Percentiles rank a stretch among this genome's conserved stretches.
Evolutionary conservation across 805 yeast genomes (phyloP).

Genomic region (Wickerhamiella qilinensis): DNA sequence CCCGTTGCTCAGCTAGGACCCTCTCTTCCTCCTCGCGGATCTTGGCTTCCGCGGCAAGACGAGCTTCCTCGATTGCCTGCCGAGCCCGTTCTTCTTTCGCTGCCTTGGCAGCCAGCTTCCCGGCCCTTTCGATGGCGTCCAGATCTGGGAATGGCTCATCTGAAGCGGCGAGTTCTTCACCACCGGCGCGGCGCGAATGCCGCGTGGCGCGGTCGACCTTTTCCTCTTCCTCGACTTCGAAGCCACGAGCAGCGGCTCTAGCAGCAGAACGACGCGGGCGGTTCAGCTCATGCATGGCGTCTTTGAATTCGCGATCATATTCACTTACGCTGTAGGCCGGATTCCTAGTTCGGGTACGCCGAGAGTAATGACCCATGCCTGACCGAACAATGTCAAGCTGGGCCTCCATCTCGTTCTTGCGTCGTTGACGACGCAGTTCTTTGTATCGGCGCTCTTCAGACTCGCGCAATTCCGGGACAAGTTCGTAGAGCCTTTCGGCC

Average conservation of each 20-base stretch:
- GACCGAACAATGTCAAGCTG: conserved; percentile 11
- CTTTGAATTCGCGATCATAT: conserved; percentile 4
- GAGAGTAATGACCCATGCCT: conserved; percentile 19
- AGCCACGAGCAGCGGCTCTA: conserved; percentile 32
- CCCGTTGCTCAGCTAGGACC: neutral
- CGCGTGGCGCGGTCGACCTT: conserved; percentile 18
- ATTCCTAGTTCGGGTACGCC: conserved; percentile 20
- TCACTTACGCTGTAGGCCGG: conserved; percentile 8
- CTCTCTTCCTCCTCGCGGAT: neutral
- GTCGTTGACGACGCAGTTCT: conserved; percentile 9
- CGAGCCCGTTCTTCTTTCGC: neutral
- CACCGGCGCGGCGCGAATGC: conserved; percentile 4
- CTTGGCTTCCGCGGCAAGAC: neutral
- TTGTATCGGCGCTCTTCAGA: conserved; percentile 9
- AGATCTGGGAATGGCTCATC: neutral
- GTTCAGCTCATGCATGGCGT: neutral
- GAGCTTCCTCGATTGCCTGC: neutral
- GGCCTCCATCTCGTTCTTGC: conserved; percentile 10
- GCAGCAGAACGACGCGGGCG: neutral
- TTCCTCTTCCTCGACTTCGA: conserved; percentile 44
- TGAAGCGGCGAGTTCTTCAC: neutral
- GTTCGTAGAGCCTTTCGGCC: conserved; percentile 11
- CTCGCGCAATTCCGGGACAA: conserved; percentile 11
- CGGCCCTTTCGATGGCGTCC: conserved; percentile 1
- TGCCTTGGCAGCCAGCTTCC: neutral